Conservation (phyloP, 1,139 yeast genomes). For the Scheffersomyces segobiensis region DNA sequence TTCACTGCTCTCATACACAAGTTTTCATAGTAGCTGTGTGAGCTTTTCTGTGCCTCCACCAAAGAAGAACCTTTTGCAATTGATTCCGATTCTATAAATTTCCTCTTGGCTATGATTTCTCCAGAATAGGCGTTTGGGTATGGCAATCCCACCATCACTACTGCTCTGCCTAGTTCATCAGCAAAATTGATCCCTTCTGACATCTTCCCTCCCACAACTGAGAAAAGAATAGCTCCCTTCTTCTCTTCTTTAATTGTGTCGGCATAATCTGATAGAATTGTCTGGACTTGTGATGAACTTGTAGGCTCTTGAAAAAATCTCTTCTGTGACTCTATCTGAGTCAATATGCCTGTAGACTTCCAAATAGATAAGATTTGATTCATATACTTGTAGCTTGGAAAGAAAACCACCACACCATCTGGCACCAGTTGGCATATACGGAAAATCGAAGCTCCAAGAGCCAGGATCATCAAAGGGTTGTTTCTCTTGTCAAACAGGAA, state of each 20-base stretch:
- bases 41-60: conserved; percentile 43
- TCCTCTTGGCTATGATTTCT: conserved; percentile 73
- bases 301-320: conserved; percentile 59
- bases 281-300: conserved; percentile 40
- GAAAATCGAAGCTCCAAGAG: conserved; percentile 53
- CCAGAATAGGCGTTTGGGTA: conserved; percentile 86
- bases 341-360: conserved; percentile 39
- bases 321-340: conserved; percentile 38
- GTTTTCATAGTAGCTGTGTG: conserved; percentile 73
- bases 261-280: conserved; percentile 53
- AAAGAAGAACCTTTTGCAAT: conserved; percentile 40
- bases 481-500: conserved; percentile 72
- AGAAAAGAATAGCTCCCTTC: conserved; percentile 67
- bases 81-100: conserved; percentile 56
- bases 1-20: conserved; percentile 90
- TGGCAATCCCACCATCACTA: conserved; percentile 86
- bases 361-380: conserved; percentile 51
- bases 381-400: conserved; percentile 82
- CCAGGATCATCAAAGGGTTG: conserved; percentile 42
- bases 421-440: conserved; percentile 55
- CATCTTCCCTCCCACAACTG: conserved; percentile 92
- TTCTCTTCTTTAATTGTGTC: conserved; percentile 21
- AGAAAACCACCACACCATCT: conserved; percentile 75
- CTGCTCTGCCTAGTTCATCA: conserved; percentile 83
- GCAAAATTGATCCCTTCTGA: conserved; percentile 95